A percentile compares a stretch with the other conserved stretches of the same genome.
These are phyloP conservation scores for Penicillium brevicompactum DNA, from an alignment of 2,329 filamentous ascomycete genomes.

Conservation along the genomic window DNA sequence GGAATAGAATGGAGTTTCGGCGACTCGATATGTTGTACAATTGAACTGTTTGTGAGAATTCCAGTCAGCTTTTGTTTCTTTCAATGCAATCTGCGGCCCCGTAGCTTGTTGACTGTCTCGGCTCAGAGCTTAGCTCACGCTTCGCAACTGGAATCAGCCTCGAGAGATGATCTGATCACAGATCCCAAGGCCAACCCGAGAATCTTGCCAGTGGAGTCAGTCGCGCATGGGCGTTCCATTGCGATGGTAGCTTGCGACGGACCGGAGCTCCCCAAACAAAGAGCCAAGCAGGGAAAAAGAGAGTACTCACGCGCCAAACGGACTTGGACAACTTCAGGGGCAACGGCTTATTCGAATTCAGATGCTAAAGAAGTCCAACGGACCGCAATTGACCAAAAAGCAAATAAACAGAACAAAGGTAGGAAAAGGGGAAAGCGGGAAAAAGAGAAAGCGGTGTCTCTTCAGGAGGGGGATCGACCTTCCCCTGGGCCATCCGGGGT, in stretches of 20 bases:
- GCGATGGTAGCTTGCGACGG: background rate
- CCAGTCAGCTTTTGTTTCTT: background rate
- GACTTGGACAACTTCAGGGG: constrained; percentile 16
- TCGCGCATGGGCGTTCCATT: background rate
- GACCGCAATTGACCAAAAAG: constrained; percentile 13
- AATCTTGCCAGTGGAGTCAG: background rate
- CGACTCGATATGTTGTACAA: constrained; percentile 1
- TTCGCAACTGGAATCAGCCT: background rate
- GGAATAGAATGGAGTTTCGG: background rate
- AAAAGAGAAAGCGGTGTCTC: constrained; percentile 26
- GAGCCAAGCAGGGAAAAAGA: background rate
- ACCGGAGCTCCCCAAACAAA: constrained; percentile 5
- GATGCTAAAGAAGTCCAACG: constrained; percentile 10
- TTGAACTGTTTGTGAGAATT: background rate
- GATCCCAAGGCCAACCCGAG: background rate
- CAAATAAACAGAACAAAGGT: constrained; percentile 18
- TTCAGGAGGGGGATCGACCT: constrained; percentile 16
- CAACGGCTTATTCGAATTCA: background rate
- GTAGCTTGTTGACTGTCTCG: background rate
- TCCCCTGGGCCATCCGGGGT: constrained; percentile 5
- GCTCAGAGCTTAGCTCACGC: background rate
- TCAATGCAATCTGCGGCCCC: background rate
- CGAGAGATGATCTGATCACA: background rate
- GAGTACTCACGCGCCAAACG: constrained; percentile 22
- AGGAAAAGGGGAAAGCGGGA: constrained; percentile 24